Percentiles rank a stretch among this genome's conserved stretches.
Evolutionary conservation across 176 grass and related monocot species (phyloP).

Genomic region (Aegilops speltoides): DNA sequence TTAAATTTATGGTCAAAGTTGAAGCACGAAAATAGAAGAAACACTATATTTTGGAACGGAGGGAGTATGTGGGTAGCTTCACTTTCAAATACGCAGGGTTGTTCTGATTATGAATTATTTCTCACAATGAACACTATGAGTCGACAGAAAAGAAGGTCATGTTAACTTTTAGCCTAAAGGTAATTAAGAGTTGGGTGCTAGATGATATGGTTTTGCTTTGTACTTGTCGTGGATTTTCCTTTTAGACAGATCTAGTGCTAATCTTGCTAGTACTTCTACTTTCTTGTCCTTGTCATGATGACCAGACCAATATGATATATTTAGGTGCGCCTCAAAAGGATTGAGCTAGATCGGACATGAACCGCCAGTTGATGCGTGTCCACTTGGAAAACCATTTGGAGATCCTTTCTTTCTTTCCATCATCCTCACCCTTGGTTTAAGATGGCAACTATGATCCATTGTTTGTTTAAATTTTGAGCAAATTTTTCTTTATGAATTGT

Average conservation of each 20-base stretch:
- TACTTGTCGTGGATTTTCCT: background rate
- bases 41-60: too few species aligned
- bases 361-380: background rate
- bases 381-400: background rate
- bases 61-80: background rate
- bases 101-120: background rate
- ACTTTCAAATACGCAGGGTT: background rate
- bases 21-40: too few species aligned
- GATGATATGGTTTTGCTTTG: background rate
- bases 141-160: background rate
- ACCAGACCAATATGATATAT: background rate
- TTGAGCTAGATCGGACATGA: background rate
- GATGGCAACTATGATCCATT: background rate
- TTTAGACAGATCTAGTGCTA: conserved; percentile 10
- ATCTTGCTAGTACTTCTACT: conserved; percentile 6
- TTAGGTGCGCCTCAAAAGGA: background rate
- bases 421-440: background rate
- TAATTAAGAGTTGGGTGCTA: background rate
- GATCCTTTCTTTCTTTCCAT: background rate
- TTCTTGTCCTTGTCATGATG: conserved; percentile 31
- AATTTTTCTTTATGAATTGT: background rate
- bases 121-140: background rate
- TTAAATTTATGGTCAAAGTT: too few species aligned
- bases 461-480: background rate
- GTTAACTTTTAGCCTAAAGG: background rate